Percentiles rank a stretch among this genome's conserved stretches.
phyloP scores from a whole-genome alignment of 1,284 basidiomycete genomes.

The Trichosporon sp. region DNA sequence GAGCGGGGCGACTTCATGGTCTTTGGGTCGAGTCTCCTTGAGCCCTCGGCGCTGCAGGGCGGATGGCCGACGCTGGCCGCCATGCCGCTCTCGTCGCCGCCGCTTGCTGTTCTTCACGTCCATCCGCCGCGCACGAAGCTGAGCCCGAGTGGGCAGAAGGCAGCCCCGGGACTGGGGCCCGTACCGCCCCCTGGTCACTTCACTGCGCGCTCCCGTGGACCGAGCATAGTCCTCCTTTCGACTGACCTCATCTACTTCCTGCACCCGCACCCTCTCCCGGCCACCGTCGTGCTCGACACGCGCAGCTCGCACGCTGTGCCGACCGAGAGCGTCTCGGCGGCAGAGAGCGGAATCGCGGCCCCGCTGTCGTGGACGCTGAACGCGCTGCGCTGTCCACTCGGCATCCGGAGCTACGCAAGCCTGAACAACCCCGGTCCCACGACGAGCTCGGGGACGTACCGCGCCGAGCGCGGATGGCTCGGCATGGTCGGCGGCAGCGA shows the following conservation, averaged over 20 bases:
- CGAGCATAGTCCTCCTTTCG: conserved; percentile 41
- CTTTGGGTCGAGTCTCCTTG: conserved; percentile 37
- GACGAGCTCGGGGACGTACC: neutral
- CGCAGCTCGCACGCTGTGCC: conserved; percentile 24
- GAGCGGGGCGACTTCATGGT: conserved; percentile 28
- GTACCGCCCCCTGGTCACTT: conserved; percentile 33
- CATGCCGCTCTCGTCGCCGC: conserved; percentile 35
- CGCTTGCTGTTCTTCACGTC: conserved; percentile 40
- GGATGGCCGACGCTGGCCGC: conserved; percentile 36
- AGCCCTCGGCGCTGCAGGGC: conserved; percentile 30
- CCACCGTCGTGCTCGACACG: conserved; percentile 29
- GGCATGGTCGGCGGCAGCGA: conserved; percentile 39
- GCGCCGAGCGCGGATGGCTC: conserved; percentile 44
- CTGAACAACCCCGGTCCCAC: conserved; percentile 26
- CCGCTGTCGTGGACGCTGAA: conserved; percentile 38
- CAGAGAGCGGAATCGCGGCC: conserved; percentile 22
- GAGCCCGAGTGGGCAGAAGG: conserved; percentile 17
- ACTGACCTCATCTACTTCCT: conserved; percentile 37
- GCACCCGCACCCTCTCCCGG: conserved; percentile 35
- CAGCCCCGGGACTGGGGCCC: conserved; percentile 40
- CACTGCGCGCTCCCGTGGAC: conserved; percentile 32
- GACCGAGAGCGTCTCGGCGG: conserved; percentile 22
- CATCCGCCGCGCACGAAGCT: conserved; percentile 42
- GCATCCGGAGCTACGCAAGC: conserved; percentile 27
- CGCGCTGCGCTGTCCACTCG: conserved; percentile 36